Base-by-base conservation (phyloP, 768 basidiomycete genomes). In the Pholiota conissans region DNA sequence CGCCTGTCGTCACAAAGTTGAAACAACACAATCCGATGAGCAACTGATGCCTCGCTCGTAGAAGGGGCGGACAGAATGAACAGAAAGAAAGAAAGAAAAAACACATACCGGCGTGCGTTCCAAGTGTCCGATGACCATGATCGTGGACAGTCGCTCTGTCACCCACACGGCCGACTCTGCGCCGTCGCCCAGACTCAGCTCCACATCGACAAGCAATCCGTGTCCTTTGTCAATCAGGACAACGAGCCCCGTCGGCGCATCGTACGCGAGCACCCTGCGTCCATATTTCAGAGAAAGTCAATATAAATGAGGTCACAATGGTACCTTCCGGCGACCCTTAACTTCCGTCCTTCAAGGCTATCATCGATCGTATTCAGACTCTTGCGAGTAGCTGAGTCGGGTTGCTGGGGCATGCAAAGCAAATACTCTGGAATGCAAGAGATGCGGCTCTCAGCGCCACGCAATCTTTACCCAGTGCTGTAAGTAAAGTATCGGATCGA, bases 311-410 rank as follows among this genome's bases (percentile, higher is more conserved):
- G 24, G 16, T 30, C 45, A 49, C 28, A 10, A 56, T 67, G 79
- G 57, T 69, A 87, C 86, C 82, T 74, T 62, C 85, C 86, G 24
- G 82, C 81, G 47, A 88, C 69, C 56, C 85, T 76, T 59, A 88
- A 61, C 71, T 88, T 88, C 54, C 71, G 73, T 46, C 82, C 82
- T 46, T 75, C 62, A 32, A 79, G 61, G 14, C 67, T 63, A 18
- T 74, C 67, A 26, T 69, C 66, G 42, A 86, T 67, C 37, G 70
- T 73, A 52, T 72, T 67, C 37, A 87, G 52, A 66, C 69, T 74
- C 47, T 74, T 77, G 20, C 79, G 76, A 42, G 60, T 72, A n/a
- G 81, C 84, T 53, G 68, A 65, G 39, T 82, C 79, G 48, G 81
- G 76, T 61, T 78, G 77, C 48, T 76, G 79, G 42, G 80, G 75